phyloP scores from a whole-genome alignment of 805 yeast species.

The Ogataea parapolymorpha region DNA sequence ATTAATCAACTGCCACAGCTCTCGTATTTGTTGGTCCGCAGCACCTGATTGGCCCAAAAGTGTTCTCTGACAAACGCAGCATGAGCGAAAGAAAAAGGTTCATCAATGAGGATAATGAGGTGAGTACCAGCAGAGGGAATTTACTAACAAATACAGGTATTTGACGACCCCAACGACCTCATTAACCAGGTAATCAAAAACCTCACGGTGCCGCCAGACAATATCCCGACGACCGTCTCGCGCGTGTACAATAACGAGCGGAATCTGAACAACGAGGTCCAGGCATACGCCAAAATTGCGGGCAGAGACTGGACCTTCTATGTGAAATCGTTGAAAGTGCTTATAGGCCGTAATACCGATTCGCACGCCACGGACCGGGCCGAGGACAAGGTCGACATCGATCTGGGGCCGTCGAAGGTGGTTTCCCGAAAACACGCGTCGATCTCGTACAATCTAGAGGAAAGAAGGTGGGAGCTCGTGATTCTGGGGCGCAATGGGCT shows the following conservation, averaged over 20 bases:
- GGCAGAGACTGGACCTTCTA: slow-evolving; percentile 93
- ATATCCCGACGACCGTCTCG: slow-evolving; percentile 65
- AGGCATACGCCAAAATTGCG: slow-evolving; percentile 95
- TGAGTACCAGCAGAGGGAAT: slow-evolving; percentile 7
- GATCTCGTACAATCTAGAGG: slow-evolving; percentile 69
- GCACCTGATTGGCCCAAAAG: neutral
- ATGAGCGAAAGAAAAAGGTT: slow-evolving; percentile 24
- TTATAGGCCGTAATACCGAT: slow-evolving; percentile 86
- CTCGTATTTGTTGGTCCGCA: neutral
- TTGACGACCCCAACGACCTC: slow-evolving; percentile 60
- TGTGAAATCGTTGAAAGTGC: slow-evolving; percentile 70
- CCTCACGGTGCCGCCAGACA: slow-evolving; percentile 66
- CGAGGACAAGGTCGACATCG: slow-evolving; percentile 61
- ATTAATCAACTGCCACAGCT: slow-evolving; percentile 8
- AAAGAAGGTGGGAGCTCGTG: slow-evolving; percentile 81
- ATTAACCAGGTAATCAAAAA: slow-evolving; percentile 72
- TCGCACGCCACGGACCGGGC: slow-evolving; percentile 18
- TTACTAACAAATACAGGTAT: slow-evolving; percentile 22
- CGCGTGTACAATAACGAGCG: slow-evolving; percentile 69
- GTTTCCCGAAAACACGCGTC: slow-evolving; percentile 89
- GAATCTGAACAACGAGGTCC: slow-evolving; percentile 72
- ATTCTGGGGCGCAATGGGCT: slow-evolving; percentile 92
- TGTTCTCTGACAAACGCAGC: neutral
- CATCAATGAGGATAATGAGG: slow-evolving; percentile 21
- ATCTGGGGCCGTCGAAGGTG: slow-evolving; percentile 96